Evolutionary conservation across 306 rosid genomes (phyloP).

Genomic region (Spatholobus suberectus): DNA sequence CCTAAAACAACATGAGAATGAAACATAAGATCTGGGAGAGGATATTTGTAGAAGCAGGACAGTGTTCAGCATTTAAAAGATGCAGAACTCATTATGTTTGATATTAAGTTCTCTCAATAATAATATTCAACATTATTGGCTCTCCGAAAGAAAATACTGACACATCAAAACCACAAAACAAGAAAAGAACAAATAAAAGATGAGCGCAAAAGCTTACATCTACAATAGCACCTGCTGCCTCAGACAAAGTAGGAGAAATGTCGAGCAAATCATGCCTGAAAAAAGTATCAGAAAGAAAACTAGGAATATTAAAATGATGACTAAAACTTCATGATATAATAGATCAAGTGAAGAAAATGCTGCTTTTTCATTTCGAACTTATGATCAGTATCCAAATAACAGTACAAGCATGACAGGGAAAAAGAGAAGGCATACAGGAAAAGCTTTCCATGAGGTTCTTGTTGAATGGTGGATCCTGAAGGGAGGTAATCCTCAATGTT

Average conservation of each 20-base stretch:
- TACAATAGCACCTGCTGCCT: slow-evolving; percentile 97
- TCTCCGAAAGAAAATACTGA: neutral
- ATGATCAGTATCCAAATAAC: slow-evolving; percentile 11
- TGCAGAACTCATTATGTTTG: neutral
- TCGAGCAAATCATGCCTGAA: slow-evolving; percentile 88
- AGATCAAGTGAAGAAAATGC: slow-evolving; percentile 18
- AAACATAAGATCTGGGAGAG: neutral
- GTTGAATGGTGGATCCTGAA: slow-evolving; percentile 83
- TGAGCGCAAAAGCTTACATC: slow-evolving; percentile 59
- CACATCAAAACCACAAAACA: slow-evolving; percentile 17
- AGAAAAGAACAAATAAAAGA: neutral
- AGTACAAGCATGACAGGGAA: slow-evolving; percentile 13
- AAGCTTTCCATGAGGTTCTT: slow-evolving; percentile 83
- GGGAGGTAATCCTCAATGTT: slow-evolving; percentile 96
- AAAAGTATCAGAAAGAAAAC: slow-evolving; percentile 24
- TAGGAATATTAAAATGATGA: neutral
- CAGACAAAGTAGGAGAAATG: slow-evolving; percentile 87
- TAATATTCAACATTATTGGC: slow-evolving; percentile 13
- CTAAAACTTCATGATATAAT: neutral
- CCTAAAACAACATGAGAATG: neutral
- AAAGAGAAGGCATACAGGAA: slow-evolving; percentile 58
- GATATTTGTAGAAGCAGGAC: neutral
- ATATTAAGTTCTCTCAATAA: neutral
- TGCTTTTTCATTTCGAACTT: neutral
- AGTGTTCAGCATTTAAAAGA: slow-evolving; percentile 14